A percentile compares a stretch with the other conserved stretches of the same genome.
phyloP scores from a whole-genome alignment of 2,329 filamentous ascomycete species.

The Cladophialophora exuberans region DNA sequence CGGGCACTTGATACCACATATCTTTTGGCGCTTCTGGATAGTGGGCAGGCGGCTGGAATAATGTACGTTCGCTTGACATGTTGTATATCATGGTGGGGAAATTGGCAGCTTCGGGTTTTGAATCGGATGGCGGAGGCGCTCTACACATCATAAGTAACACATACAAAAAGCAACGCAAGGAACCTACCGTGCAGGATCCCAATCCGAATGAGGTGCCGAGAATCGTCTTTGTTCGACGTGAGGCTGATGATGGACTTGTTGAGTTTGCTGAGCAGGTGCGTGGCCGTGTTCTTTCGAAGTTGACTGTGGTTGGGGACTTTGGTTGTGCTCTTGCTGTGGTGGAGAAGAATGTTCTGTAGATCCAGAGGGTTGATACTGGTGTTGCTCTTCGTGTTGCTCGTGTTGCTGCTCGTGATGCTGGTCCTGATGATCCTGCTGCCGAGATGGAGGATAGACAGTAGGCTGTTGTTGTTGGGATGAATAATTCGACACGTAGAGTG shows the following conservation, averaged over 20 bases:
- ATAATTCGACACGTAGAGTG: constrained; percentile 40
- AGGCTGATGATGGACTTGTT: constrained; percentile 48
- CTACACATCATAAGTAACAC: constrained; percentile 46
- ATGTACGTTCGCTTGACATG: constrained; percentile 75
- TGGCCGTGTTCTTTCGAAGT: constrained; percentile 47
- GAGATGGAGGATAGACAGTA: neutral
- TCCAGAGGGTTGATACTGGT: constrained; percentile 18
- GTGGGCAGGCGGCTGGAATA: constrained; percentile 74
- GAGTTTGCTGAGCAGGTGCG: constrained; percentile 44
- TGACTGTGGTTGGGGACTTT: constrained; percentile 17
- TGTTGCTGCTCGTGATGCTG: constrained; percentile 2
- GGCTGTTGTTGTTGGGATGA: constrained; percentile 11
- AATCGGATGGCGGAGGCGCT: constrained; percentile 64
- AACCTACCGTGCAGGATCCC: constrained; percentile 64
- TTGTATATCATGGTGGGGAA: constrained; percentile 78
- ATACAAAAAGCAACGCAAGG: constrained; percentile 3
- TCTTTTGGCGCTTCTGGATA: constrained; percentile 84
- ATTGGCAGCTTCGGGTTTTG: constrained; percentile 82
- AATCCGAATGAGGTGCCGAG: constrained; percentile 62
- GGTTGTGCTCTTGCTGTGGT: constrained; percentile 15
- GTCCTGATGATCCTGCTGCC: neutral
- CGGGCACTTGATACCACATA: constrained; percentile 85
- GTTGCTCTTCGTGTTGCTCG: neutral
- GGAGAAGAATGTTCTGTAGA: constrained; percentile 23
- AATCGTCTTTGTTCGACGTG: constrained; percentile 55